phyloP scores from a whole-genome alignment of 257 asterid genomes.

The Nicotiana paniculata region DNA sequence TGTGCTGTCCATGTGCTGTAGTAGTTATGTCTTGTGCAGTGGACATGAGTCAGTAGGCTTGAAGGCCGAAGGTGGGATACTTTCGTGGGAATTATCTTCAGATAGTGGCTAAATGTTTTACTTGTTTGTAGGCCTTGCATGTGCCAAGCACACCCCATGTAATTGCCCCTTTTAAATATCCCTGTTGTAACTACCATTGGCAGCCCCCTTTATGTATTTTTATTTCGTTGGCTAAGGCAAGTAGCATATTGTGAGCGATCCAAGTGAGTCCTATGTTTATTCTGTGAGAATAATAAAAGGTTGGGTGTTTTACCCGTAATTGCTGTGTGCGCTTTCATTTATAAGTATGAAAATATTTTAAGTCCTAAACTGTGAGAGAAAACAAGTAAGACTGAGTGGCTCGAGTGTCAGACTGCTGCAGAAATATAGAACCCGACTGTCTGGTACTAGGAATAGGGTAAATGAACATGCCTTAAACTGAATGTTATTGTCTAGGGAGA shows the following conservation, averaged over 20 bases:
- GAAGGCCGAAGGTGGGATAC: slow-evolving; percentile 21
- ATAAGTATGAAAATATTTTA: background rate
- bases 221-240: background rate
- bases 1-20: too few species aligned
- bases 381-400: slow-evolving; percentile 32
- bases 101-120: background rate
- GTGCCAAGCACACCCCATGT: slow-evolving; percentile 25
- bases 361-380: slow-evolving; percentile 10
- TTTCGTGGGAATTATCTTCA: background rate
- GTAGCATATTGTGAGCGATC: background rate
- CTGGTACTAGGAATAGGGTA: background rate
- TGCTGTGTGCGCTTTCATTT: background rate
- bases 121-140: slow-evolving; percentile 24
- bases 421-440: background rate
- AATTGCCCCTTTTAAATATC: background rate
- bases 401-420: too few species aligned
- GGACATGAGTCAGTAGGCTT: background rate
- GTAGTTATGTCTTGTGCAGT: background rate
- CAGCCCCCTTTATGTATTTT: background rate
- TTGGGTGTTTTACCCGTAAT: background rate
- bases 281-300: background rate
- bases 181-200: background rate
- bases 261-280: background rate
- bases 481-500: background rate
- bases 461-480: background rate